These are phyloP conservation scores for Lactifluus subvellereus DNA, from an alignment of 768 basidiomycete genomes.

Conservation along the genomic window DNA sequence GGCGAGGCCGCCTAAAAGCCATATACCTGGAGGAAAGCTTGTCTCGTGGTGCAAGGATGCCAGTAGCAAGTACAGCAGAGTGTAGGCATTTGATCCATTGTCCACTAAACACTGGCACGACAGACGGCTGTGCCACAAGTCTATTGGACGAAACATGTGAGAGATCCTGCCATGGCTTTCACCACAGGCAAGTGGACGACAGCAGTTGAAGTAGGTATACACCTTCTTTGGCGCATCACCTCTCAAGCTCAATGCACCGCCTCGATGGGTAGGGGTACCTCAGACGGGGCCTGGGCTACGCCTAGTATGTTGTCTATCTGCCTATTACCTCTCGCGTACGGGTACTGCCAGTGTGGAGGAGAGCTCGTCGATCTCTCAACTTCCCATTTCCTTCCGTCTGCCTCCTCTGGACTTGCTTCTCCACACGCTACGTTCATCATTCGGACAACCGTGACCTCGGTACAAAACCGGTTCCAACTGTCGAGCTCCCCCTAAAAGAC, in stretches of 20 bases:
- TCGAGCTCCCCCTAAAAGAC: slow-evolving; percentile 52
- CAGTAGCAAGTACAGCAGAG: slow-evolving; percentile 54
- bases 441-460: too few species aligned
- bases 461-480: slow-evolving; percentile 49
- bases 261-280: slow-evolving; percentile 70
- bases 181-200: slow-evolving; percentile 75
- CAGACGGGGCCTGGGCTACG: slow-evolving; percentile 36
- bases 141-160: not conserved
- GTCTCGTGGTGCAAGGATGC: slow-evolving; percentile 56
- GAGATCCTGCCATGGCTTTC: slow-evolving; percentile 54
- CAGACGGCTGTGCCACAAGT: too few species aligned
- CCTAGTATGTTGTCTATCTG: not conserved
- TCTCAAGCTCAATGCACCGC: slow-evolving; percentile 36
- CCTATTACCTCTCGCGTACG: too few species aligned
- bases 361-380: too few species aligned
- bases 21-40: slow-evolving; percentile 55
- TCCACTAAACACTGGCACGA: slow-evolving; percentile 37
- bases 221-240: slow-evolving; percentile 5
- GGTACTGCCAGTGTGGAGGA: too few species aligned
- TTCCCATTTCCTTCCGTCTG: too few species aligned
- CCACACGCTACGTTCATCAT: too few species aligned
- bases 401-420: too few species aligned
- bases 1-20: slow-evolving; percentile 56
- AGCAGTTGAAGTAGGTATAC: slow-evolving; percentile 39
- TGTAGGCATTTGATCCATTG: slow-evolving; percentile 58